Percentiles rank a stretch among this genome's conserved stretches.
phyloP scores from a whole-genome alignment of 257 asterid species.

The Solanum appendiculatum region DNA sequence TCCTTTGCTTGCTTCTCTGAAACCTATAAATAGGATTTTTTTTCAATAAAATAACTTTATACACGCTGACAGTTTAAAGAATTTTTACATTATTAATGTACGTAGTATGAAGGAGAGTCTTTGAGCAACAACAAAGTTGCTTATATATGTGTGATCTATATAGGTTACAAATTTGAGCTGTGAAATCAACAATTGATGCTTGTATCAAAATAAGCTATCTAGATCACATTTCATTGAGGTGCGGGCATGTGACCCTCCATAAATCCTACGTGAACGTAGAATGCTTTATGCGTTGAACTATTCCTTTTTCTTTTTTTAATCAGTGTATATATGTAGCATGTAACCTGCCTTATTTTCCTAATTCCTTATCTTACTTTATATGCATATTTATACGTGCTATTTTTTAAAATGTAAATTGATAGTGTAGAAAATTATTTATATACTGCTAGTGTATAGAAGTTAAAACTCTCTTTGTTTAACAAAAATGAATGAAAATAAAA shows the following conservation, averaged over 20 bases:
- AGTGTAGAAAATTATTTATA: background rate
- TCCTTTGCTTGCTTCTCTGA: slow-evolving; percentile 52
- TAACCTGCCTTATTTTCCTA: background rate
- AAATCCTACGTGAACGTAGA: background rate
- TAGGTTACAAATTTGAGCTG: background rate
- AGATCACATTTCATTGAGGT: background rate
- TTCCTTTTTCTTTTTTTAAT: too few relatives aligned
- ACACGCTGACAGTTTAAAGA: background rate
- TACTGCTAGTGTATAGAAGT: background rate
- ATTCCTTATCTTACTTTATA: background rate
- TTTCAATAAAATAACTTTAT: background rate
- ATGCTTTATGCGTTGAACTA: background rate
- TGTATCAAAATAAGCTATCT: background rate
- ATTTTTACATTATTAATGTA: background rate
- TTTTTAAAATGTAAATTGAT: background rate
- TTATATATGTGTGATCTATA: background rate
- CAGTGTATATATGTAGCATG: background rate
- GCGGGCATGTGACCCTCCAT: background rate
- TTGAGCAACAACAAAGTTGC: background rate
- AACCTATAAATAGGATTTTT: slow-evolving; percentile 22
- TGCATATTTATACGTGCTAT: background rate
- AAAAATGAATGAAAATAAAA: background rate
- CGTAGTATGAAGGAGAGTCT: background rate
- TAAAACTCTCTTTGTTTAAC: background rate
- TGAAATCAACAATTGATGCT: background rate